phyloP scores from a whole-genome alignment of 2,329 filamentous ascomycete species.

The Neofusicoccum laricinum region DNA sequence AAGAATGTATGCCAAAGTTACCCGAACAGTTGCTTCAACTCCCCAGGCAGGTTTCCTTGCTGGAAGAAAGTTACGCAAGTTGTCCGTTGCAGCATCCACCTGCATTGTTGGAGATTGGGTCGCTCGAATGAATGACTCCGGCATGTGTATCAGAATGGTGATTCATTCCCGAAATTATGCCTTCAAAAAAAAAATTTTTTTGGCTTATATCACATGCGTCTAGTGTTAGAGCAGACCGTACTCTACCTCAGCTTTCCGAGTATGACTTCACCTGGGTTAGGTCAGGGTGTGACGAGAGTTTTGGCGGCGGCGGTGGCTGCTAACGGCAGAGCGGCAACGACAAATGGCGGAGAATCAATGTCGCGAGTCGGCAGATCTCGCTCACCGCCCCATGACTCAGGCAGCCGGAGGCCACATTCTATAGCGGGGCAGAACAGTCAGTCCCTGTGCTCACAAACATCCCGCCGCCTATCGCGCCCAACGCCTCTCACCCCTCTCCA shows the following conservation, averaged over 20 bases:
- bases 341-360: neutral
- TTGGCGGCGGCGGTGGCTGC: no score
- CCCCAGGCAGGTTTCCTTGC: no score
- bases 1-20: no score
- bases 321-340: neutral
- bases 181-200: neutral
- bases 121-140: neutral
- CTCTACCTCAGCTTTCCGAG: no score
- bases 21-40: no score
- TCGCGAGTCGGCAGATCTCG: neutral
- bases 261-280: no score
- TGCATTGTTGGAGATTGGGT: no score
- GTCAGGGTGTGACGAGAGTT: no score
- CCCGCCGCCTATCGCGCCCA: neutral
- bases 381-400: constrained; percentile 17
- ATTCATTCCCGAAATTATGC: neutral
- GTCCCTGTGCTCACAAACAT: constrained; percentile 8
- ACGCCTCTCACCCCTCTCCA: neutral
- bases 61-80: no score
- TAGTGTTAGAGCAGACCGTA: no score
- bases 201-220: neutral
- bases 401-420: constrained; percentile 8
- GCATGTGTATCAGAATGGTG: neutral
- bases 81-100: no score
- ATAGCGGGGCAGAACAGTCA: constrained; percentile 11